Base-by-base conservation (phyloP, 1,284 basidiomycete species). In the Gomphus bonarii region DNA sequence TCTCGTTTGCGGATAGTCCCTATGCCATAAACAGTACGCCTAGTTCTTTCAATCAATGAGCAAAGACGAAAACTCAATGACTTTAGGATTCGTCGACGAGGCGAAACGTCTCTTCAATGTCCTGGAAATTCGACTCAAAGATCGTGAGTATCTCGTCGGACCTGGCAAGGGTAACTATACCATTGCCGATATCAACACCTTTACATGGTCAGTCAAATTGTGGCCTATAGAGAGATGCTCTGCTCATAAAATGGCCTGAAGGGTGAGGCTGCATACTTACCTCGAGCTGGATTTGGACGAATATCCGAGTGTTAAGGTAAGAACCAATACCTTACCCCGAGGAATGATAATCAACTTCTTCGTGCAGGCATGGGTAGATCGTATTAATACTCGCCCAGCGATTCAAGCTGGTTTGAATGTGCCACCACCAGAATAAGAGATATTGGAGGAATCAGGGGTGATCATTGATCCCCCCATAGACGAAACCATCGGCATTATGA, bases 101-200 rank as follows among this genome's bases (percentile, higher is more conserved):
- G 86, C 86, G 2, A 82, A 82, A 66, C 79, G 90, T 31, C 75
- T 93, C 4, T 90, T 86, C 66, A 72, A 78, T 42, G 89, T 92
- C 9, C 76, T 92, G 56, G 82, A 92, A 62, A 79, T 80, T 57
- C 80, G 82, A 20, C 77, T 94, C 1, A 66, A 71, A 33, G 74
- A 75, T 53, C 78, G 81, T 25, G 79, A 85, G 55, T 92, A 76
- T 68, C 78, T 93, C 31, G 85, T 80, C 10, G 88, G 88, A 11
- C 70, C 80, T 31, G 83, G 80, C 0, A 70, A 73, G 53, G 85
- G 84, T 7, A 80, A 78, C 58, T 88, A 79, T 69, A 80, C 75
- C 44, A 72, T 91, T 36, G 88, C 84, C 3, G 82, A 85, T 63
- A 73, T 82, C 60, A 85, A 85, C 62, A 72, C 74, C 10, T 73